Conservation (phyloP, 2,329 filamentous ascomycete genomes). For the Ceratocystis eucalypticola region DNA sequence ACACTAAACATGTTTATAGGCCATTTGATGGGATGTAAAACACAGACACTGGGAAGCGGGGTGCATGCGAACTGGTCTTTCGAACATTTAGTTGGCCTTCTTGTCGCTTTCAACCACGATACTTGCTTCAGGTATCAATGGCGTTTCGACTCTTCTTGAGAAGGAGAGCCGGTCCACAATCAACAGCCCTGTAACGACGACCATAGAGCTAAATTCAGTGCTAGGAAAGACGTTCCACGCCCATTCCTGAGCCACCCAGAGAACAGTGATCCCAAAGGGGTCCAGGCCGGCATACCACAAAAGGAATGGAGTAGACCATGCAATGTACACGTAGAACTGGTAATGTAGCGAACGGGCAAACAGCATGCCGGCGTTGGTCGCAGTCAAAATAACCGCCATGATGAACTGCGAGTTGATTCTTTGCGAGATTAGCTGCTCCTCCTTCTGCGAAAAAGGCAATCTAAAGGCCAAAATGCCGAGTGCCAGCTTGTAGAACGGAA, state of each 20-base stretch:
- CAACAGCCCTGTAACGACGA: constrained; percentile 58
- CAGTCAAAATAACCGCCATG: constrained; percentile 61
- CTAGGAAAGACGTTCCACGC: constrained; percentile 94
- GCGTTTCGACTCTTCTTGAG: constrained; percentile 11
- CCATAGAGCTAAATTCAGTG: constrained; percentile 39
- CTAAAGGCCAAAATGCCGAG: constrained; percentile 30
- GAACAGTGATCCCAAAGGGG: constrained; percentile 49
- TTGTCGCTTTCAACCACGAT: constrained; percentile 20
- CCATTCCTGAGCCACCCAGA: constrained; percentile 76
- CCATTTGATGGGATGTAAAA: background rate
- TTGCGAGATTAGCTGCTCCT: constrained; percentile 43
- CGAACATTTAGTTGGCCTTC: constrained; percentile 25
- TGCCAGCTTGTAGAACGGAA: constrained; percentile 42
- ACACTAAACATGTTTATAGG: background rate
- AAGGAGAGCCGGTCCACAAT: constrained; percentile 34
- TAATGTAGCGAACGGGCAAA: constrained; percentile 85
- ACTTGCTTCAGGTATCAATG: constrained; percentile 20
- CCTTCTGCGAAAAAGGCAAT: constrained; percentile 35
- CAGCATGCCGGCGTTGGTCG: constrained; percentile 65
- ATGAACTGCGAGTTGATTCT: constrained; percentile 58
- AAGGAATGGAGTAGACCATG: constrained; percentile 77
- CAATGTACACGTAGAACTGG: constrained; percentile 87
- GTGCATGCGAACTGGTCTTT: background rate
- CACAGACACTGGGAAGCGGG: background rate
- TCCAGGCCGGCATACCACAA: constrained; percentile 65